These are phyloP conservation scores for Hordeum marinum DNA, from an alignment of 176 grass and related monocot species.

Conservation along the genomic window DNA sequence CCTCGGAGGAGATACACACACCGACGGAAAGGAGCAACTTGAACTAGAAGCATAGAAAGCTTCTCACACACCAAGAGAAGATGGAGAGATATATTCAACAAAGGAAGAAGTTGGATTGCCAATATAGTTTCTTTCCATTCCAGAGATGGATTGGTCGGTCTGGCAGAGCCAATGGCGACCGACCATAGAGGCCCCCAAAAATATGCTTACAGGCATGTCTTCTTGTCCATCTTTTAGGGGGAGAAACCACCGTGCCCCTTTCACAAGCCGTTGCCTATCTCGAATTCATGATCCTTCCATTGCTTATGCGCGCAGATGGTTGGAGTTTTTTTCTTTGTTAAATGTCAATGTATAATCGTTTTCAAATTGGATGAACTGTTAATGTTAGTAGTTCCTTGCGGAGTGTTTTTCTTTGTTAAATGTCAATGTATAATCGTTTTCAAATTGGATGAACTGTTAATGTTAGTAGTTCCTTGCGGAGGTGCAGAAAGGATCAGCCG, in stretches of 20 bases:
- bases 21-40: not conserved
- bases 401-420: not conserved
- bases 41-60: not conserved
- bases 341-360: not conserved
- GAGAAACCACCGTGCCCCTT: not conserved
- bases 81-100: not conserved
- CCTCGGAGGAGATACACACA: not conserved
- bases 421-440: not conserved
- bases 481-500: not conserved
- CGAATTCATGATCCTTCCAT: not conserved
- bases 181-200: not conserved
- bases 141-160: not conserved
- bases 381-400: not conserved
- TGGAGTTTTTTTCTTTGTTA: not conserved
- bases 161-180: not conserved
- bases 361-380: not conserved
- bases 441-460: not conserved
- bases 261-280: not conserved
- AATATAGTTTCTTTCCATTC: not conserved
- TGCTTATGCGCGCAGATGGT: not conserved
- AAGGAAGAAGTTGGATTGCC: not conserved
- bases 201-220: not conserved
- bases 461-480: not conserved
- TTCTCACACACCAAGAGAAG: not conserved
- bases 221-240: not conserved